Base-by-base conservation (phyloP, 352 stramenopile species). In the Phytophthora boehmeriae region DNA sequence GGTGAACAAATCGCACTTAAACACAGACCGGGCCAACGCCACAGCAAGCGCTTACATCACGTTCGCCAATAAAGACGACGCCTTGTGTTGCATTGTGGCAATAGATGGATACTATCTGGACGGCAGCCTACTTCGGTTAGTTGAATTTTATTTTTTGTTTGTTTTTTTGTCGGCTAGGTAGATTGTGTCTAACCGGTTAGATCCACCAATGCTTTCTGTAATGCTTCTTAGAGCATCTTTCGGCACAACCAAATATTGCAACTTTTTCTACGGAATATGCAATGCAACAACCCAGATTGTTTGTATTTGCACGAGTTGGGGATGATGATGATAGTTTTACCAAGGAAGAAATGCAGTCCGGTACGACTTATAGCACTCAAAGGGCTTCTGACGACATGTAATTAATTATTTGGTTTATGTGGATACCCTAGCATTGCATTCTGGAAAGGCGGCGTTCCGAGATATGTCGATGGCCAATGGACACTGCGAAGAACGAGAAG, bases 201-300 rank as follows among this genome's bases (percentile, higher is more conserved):
- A 32, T 27, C 17, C 25, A 30, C 25, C 25, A 30, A 3, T 30
- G 3, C 25, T 3, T 59, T 11, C 16, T 42, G n/a, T 48, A 28
- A 48, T 22, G 41, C 13, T 17, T 44, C 19, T 5, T 43, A 96
- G 91, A 22, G 93, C 92, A 8, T 97, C 85, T 22, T 98, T 98
- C 71, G 95, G 95, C 14, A 98, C 93, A 13, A 98, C 92, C 54
- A 98, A 98, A 75, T 98, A 98, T 66, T 98, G 95, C 76, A 97
- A 98, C 69, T 93, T 90, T 56, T 98, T 59, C 67, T 98, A 30
- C 79, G 89, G 5, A 93, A 92, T 60, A 79, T 97, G 45, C 68
- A 83, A 47, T 98, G 95, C 66, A 97, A 92, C 70, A 98, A 98
- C 61, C 83, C 90, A 0, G 95, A 98, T 28, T 98, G 95, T 65